Evolutionary conservation across 768 basidiomycete species (phyloP), one percentile per base, ranked within the genome.

Genomic region (Boletus reticuloceps): DNA sequence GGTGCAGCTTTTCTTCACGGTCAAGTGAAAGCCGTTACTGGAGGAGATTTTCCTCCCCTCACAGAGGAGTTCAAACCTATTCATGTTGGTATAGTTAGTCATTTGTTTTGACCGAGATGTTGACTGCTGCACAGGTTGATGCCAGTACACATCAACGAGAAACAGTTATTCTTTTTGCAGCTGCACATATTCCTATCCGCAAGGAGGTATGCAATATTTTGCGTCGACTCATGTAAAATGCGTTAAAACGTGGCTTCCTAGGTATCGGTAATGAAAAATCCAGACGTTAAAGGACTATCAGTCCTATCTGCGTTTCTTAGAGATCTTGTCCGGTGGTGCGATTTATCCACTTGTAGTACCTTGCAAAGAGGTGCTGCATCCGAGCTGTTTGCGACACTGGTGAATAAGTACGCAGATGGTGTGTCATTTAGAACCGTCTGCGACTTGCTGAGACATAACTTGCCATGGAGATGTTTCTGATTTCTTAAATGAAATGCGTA

Each of bases 391-490:
- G 78, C 86, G 1, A 80, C 86, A 0, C 72, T 90, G n/a, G 71
- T 94, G 27, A 97, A 98, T 69, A 92, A 94, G 69, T 82, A 84
- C 37, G 75, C 77, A 11, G 78, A 84, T 39, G 84, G 94, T 93
- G 46, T 58, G 79, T 60, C 20, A 5, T 27, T 19, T 4, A 22
- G 11, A 41, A 32, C 10, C 27, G 8, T 41, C 50, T 51, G 17
- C 8, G 7, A 47, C 36, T 52, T 44, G n/a, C 25, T n/a, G 46
- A 12, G 8, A 40, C 22, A 5, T 46, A 36, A 46, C 31, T 44
- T 45, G 11, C 4, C 19, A 16, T 36, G 53, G 11, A 88, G 87
- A 79, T 45, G 62, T 83, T 8, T 64, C 70, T 0, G 54, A 63
- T 1, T 86, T 88, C 58, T 67, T 78, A 69, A 65, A 69, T 51